Conservation (phyloP, 2,329 filamentous ascomycete genomes). For the Beauveria bassiana region DNA sequence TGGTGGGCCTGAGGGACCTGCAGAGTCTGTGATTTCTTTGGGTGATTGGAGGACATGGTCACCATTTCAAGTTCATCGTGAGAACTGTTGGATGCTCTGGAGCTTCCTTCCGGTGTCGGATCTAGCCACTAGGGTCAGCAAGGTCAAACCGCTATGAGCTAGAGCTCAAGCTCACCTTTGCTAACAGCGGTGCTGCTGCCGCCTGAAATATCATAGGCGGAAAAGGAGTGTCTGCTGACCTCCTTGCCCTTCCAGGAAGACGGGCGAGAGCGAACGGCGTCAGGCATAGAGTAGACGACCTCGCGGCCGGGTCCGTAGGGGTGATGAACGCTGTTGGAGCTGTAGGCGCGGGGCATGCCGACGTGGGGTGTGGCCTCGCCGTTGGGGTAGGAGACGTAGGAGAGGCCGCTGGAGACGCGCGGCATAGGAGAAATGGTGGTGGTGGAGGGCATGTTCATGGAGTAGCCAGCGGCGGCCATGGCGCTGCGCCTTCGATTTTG, state of each 20-base stretch:
- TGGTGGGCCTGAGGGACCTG: not conserved
- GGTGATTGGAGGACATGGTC: conserved; percentile 13
- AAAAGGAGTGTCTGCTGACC: conserved; percentile 21
- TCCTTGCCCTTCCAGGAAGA: conserved; percentile 37
- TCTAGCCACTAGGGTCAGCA: conserved; percentile 7
- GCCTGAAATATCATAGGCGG: conserved; percentile 24
- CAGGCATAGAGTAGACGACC: conserved; percentile 23
- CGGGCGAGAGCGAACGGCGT: conserved; percentile 17
- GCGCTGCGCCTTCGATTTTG: conserved; percentile 42
- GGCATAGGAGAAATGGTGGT: conserved; percentile 22
- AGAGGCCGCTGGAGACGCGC: conserved; percentile 41
- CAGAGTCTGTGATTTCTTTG: not conserved
- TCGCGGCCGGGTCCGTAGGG: conserved; percentile 25
- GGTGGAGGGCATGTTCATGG: conserved; percentile 24
- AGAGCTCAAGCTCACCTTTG: conserved; percentile 24
- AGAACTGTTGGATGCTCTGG: conserved; percentile 30
- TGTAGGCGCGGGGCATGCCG: conserved; percentile 35
- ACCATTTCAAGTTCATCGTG: conserved; percentile 34
- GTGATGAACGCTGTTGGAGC: conserved; percentile 32
- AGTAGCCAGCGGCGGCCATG: conserved; percentile 33
- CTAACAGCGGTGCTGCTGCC: conserved; percentile 32
- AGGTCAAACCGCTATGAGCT: not conserved
- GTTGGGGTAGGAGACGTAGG: conserved; percentile 39
- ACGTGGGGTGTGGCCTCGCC: conserved; percentile 32
- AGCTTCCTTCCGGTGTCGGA: conserved; percentile 27